Conservation (phyloP, 1,284 basidiomycete genomes). For the Meira miltonrushii region DNA sequence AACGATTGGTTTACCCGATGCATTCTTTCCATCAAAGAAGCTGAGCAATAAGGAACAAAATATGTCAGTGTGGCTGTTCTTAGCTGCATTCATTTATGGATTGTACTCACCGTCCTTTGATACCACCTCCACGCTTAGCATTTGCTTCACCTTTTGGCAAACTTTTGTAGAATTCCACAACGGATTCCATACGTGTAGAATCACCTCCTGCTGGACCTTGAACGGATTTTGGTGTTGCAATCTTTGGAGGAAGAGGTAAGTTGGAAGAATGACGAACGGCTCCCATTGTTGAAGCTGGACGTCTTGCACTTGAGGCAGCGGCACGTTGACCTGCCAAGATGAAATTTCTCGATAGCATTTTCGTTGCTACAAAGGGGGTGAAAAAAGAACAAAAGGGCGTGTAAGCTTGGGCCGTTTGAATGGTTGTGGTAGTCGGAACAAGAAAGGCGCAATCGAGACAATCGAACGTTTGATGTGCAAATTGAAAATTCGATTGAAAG, state of each 20-base stretch:
- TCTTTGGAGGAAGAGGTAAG: constrained; percentile 80
- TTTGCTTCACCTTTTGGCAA: constrained; percentile 68
- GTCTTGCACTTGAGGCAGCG: constrained; percentile 1
- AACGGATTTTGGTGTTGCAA: constrained; percentile 81
- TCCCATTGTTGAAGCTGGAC: not conserved
- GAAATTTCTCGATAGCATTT: constrained; percentile 4
- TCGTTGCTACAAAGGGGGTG: not conserved
- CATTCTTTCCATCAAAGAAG: constrained; percentile 80
- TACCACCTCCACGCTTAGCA: constrained; percentile 61
- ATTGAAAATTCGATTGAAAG: no score
- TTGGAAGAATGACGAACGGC: constrained; percentile 21
- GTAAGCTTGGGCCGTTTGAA: no score
- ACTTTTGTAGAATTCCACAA: constrained; percentile 91
- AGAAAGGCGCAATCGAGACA: no score
- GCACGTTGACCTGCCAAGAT: not conserved
- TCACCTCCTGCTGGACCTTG: constrained; percentile 69
- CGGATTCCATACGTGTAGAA: constrained; percentile 70
- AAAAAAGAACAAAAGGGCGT: not conserved
- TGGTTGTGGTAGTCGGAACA: no score
- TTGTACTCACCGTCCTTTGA: constrained; percentile 59
- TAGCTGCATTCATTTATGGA: not conserved
- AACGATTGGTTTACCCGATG: constrained; percentile 69
- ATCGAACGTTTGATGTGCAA: no score
- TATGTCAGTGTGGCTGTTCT: not conserved
- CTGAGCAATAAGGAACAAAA: constrained; percentile 42